Evolutionary conservation across 345 rosid genomes (phyloP), one percentile per base, ranked within the genome.

Genomic region (Acer yangbiense): DNA sequence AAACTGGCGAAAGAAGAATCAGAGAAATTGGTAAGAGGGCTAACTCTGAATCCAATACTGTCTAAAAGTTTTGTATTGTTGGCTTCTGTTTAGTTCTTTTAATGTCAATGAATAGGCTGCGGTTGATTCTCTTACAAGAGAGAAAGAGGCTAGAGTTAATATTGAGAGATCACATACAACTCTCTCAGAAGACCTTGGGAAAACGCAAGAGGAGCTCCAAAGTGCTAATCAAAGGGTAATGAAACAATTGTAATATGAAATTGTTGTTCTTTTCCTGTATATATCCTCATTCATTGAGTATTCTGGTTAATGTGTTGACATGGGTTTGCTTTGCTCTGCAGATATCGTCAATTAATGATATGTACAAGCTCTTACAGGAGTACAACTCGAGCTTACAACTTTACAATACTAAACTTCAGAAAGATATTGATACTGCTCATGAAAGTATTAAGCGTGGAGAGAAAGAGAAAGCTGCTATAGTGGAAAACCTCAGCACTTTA

Each of bases 351-450:
- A 82, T 92, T 9, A 94, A 88, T 86, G 99, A 96, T 79, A 96
- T 96, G 98, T 96, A 96, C 90, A 92, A 91, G 88, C 89, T 92
- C 65, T 76, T 96, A 68, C 99, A 92, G 80, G 99, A 96, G 82
- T 96, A 94, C 82, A 96, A 96, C 79, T 87, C 97, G 71, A 93
- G 99, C 88, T 85, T 96, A 85, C 99, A 96, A 85, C 89, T 88
- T 63, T 96, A 96, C 76, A 96, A 96, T 72, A 87, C 89, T 84
- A 96, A 94, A 76, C 98, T 96, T 66, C 99, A 96, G 87, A 86
- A 88, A n/a, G 99, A 96, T 79, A 91, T 96, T 76, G 95, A 90
- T 68, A 76, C 89, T 77, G 92, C 98, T 69, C 95, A 88, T 1
- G 99, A 92, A 81, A 85, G 83, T 61, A 81, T 91, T 69, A 96